Conservation (phyloP, 1,284 basidiomycete genomes). For the Hymenochaete sp. region DNA sequence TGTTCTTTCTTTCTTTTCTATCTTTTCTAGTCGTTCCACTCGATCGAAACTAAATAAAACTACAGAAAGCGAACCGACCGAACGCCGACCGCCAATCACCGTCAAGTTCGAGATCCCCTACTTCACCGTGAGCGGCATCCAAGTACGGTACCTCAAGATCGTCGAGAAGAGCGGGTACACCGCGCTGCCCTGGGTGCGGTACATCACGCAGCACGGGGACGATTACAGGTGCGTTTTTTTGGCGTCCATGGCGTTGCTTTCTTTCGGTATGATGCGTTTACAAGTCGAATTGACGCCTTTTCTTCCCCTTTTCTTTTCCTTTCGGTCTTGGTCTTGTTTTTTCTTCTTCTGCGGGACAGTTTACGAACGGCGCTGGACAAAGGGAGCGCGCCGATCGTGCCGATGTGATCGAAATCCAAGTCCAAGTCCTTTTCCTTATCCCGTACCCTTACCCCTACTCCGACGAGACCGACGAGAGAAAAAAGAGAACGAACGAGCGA, state of each 20-base stretch:
- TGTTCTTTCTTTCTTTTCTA: not conserved
- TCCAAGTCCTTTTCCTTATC: too few relatives aligned
- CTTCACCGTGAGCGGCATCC: constrained; percentile 95
- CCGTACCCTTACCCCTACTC: too few relatives aligned
- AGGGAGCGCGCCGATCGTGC: constrained; percentile 61
- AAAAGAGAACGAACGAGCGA: too few relatives aligned
- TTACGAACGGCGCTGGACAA: constrained; percentile 71
- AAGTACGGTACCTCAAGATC: constrained; percentile 94
- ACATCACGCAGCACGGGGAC: constrained; percentile 94
- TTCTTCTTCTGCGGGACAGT: constrained; percentile 29
- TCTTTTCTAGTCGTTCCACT: not conserved
- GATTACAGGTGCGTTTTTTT: constrained; percentile 88
- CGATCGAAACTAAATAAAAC: too few relatives aligned
- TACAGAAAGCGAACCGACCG: constrained; percentile 74
- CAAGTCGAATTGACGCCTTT: too few relatives aligned
- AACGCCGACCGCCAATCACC: constrained; percentile 89
- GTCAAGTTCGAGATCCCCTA: constrained; percentile 98
- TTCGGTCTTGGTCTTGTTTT: not conserved
- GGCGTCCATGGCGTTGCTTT: too few relatives aligned
- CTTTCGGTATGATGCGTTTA: too few relatives aligned
- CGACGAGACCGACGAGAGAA: too few relatives aligned
- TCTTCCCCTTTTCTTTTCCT: too few relatives aligned
- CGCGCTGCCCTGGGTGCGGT: constrained; percentile 85
- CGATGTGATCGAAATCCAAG: constrained; percentile 31
- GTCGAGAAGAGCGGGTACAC: constrained; percentile 98